phyloP scores from a whole-genome alignment of 768 basidiomycete genomes.

The Trametes punicea region DNA sequence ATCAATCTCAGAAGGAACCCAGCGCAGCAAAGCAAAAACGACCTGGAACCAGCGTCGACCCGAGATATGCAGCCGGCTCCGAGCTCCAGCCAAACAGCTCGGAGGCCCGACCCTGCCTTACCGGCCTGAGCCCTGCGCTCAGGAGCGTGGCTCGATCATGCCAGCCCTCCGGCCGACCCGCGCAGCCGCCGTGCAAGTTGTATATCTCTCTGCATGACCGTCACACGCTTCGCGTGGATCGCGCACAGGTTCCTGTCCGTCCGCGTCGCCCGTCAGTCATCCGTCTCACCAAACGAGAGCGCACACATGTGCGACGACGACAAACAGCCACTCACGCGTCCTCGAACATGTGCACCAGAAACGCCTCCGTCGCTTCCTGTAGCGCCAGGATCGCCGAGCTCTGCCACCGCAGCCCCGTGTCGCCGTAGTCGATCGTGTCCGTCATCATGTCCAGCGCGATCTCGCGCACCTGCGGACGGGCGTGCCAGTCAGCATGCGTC shows the following conservation, averaged over 20 bases:
- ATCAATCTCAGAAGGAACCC: neutral
- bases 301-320: neutral
- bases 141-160: conserved; percentile 29
- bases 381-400: conserved; percentile 89
- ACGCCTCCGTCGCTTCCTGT: conserved; percentile 96
- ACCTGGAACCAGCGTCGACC: neutral
- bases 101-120: neutral
- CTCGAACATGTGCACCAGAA: conserved; percentile 93
- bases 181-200: conserved; percentile 95
- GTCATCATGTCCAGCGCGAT: conserved; percentile 90
- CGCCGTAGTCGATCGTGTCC: conserved; percentile 59
- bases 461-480: conserved; percentile 74
- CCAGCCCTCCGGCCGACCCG: conserved; percentile 80
- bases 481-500: neutral
- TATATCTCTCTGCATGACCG: conserved; percentile 96
- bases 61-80: neutral
- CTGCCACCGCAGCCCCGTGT: conserved; percentile 84
- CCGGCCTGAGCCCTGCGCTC: neutral
- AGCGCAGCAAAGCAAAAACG: neutral
- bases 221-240: conserved; percentile 96
- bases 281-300: neutral
- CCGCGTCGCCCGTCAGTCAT: neutral
- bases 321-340: conserved; percentile 77
- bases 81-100: too few relatives aligned
- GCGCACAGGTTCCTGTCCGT: conserved; percentile 85